Conservation (phyloP, 257 asterid genomes). For the Przewalskia tangutica region DNA sequence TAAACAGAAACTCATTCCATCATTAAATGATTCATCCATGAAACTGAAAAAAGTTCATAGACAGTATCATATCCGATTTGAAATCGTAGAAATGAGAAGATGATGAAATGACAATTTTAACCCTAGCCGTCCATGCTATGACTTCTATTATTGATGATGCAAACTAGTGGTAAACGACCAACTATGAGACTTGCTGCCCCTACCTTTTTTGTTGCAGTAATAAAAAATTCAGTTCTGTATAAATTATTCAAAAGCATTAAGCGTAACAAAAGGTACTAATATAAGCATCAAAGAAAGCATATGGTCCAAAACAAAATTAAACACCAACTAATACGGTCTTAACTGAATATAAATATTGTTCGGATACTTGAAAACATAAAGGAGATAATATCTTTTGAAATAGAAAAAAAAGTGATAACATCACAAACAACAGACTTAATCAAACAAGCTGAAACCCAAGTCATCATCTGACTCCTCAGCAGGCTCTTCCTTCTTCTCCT, state of each 20-base stretch:
- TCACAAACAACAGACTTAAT: constrained; percentile 19
- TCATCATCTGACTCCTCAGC: constrained; percentile 82
- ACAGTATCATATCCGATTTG: too few relatives aligned
- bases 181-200: too few relatives aligned
- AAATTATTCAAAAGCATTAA: neutral
- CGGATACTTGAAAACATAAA: neutral
- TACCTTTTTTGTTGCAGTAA: too few relatives aligned
- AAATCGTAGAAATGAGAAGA: too few relatives aligned
- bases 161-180: too few relatives aligned
- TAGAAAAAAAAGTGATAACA: neutral
- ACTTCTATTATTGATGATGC: too few relatives aligned
- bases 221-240: too few relatives aligned
- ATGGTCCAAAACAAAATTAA: neutral
- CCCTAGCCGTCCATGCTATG: too few relatives aligned
- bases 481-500: constrained; percentile 47
- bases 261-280: neutral
- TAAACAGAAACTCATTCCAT: too few relatives aligned
- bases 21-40: too few relatives aligned
- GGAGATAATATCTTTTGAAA: neutral
- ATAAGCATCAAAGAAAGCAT: neutral
- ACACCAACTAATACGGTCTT: neutral
- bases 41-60: too few relatives aligned
- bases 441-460: constrained; percentile 72
- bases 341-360: neutral
- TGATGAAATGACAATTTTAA: too few relatives aligned